These are phyloP conservation scores for Neurospora sp. DNA, from an alignment of 495 filamentous ascomycete species.

Conservation along the genomic window DNA sequence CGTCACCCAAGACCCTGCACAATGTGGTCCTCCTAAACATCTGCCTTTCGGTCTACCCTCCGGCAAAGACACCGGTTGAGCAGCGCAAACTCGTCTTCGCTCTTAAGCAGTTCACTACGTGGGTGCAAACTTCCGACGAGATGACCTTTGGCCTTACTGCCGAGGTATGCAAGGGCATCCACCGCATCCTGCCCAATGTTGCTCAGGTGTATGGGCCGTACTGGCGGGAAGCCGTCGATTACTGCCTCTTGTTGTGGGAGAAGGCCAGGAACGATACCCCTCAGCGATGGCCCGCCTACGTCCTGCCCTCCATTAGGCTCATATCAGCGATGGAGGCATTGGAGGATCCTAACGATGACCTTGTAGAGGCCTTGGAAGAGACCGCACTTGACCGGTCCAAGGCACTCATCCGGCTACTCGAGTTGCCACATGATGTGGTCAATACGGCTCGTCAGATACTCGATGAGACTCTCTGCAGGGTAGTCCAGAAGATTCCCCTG, in stretches of 20 bases:
- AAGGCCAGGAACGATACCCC: slow-evolving; percentile 25
- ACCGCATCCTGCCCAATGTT: slow-evolving; percentile 57
- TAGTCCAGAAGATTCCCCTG: slow-evolving; percentile 49
- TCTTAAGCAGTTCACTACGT: slow-evolving; percentile 64
- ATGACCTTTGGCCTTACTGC: slow-evolving; percentile 42
- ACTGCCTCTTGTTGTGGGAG: slow-evolving; percentile 46
- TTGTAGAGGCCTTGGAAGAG: slow-evolving; percentile 60
- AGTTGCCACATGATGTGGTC: slow-evolving; percentile 26
- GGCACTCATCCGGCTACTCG: slow-evolving; percentile 53
- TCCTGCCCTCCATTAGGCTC: slow-evolving; percentile 64
- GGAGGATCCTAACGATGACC: slow-evolving; percentile 72
- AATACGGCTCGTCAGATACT: slow-evolving; percentile 39
- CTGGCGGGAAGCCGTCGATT: slow-evolving; percentile 60
- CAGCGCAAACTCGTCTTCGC: slow-evolving; percentile 76
- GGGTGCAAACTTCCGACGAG: slow-evolving; percentile 47
- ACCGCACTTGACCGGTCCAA: slow-evolving; percentile 37
- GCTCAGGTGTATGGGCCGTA: slow-evolving; percentile 73
- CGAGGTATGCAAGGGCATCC: slow-evolving; percentile 53
- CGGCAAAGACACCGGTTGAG: slow-evolving; percentile 44
- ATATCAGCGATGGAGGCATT: slow-evolving; percentile 49
- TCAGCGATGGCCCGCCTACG: slow-evolving; percentile 41
- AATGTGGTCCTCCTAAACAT: slow-evolving; percentile 36
- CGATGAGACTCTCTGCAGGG: slow-evolving; percentile 55
- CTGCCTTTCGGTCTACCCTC: slow-evolving; percentile 34
- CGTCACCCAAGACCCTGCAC: slow-evolving; percentile 27